Base-by-base conservation (phyloP, 129 eudicot species). In the Flaveria ramosissima region DNA sequence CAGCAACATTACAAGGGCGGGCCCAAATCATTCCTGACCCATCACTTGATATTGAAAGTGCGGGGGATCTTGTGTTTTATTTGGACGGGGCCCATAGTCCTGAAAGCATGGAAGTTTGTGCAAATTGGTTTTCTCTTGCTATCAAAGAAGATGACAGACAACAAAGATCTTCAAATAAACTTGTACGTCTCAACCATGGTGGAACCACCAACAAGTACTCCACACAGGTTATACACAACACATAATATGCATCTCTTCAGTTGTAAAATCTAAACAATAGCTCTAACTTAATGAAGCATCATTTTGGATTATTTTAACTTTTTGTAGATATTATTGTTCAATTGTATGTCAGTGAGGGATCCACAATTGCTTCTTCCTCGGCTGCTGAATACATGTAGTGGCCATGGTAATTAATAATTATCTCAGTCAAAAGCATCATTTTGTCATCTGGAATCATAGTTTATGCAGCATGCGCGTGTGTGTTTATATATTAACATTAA, bases 31-130 rank as follows among this genome's bases (percentile, higher is more conserved):
- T 91, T 46, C 84, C 83, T 15, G 97, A 94, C 62, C 84, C 85
- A 50, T 77, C 82, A 50, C 74, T 81, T 63, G 88, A 82, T 69
- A 62, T 52, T 79, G 96, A 91, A 59, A 89, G 83, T 78, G 75
- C 82, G 14, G 90, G 87, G 69, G 89, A 86, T 68, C 80, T 94
- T 51, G 90, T 94, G 74, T 94, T 94, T 70, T 94, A 87, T 74
- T 72, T 94, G 86, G 99, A 94, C 76, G 99, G 99, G 56, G 99
- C 97, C 82, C 99, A 94, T 73, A 94, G 97, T 78, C 99, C 99
- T 60, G 97, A 94, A 82, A 94, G 97, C 84, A 94, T 94, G 97
- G 99, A 89, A 68, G 97, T 85, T 24, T 94, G 99, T 83, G 99
- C 83, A 70, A 84, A 85, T 66, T 94, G 97, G 99, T 91, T 94